Conservation (phyloP, 306 rosid genomes). For the Adenanthera pavonina region DNA sequence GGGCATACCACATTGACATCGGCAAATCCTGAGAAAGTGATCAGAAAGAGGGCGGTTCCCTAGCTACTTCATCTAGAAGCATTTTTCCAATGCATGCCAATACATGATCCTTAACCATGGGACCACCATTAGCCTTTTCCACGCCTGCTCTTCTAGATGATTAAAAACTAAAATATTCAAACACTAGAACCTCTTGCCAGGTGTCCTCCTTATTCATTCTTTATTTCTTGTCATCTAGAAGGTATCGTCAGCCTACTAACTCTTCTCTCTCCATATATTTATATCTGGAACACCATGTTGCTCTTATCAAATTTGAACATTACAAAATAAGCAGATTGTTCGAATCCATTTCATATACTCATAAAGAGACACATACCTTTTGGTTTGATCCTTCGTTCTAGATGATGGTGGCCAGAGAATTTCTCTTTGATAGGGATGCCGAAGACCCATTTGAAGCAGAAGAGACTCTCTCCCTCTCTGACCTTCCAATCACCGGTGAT, state of each 20-base stretch:
- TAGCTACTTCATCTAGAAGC: neutral
- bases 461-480: slow-evolving; percentile 71
- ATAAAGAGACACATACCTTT: neutral
- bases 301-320: neutral
- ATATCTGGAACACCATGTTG: neutral
- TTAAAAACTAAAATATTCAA: neutral
- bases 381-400: slow-evolving; percentile 1
- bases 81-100: neutral
- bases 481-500: slow-evolving; percentile 66
- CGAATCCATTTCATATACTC: slow-evolving; percentile 12
- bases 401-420: slow-evolving; percentile 48
- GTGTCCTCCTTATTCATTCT: neutral
- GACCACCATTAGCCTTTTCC: neutral
- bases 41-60: neutral
- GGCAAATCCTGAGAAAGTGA: neutral
- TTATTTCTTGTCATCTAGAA: slow-evolving; percentile 60
- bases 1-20: no score
- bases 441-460: slow-evolving; percentile 59
- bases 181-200: neutral
- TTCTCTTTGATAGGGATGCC: slow-evolving; percentile 7
- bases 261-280: slow-evolving; percentile 6
- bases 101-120: neutral
- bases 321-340: neutral
- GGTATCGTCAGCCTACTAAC: slow-evolving; percentile 40
- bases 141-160: slow-evolving; percentile 71